Evolutionary conservation across 1,139 yeast genomes (phyloP).

Genomic region (Candida pseudoviswanathii): DNA sequence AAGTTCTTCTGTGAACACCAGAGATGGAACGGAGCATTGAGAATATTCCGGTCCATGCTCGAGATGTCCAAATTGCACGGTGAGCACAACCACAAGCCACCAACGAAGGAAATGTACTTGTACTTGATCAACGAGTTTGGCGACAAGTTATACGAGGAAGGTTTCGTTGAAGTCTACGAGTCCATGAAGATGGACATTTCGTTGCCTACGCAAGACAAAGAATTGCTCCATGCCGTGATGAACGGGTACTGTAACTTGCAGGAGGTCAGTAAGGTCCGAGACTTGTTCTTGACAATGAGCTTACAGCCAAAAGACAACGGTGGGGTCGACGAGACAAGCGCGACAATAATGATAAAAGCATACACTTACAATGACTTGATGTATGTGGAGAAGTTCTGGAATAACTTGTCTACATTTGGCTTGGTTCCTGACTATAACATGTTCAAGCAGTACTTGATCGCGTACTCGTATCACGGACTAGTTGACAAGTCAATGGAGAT

Average conservation of each 20-base stretch:
- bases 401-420: conserved; percentile 55
- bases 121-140: conserved; percentile 67
- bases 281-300: conserved; percentile 60
- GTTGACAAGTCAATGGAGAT: conserved; percentile 59
- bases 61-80: conserved; percentile 59
- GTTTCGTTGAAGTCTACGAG: conserved; percentile 67
- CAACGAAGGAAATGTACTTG: conserved; percentile 69
- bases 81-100: conserved; percentile 44
- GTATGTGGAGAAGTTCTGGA: conserved; percentile 67
- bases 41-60: conserved; percentile 65
- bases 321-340: conserved; percentile 69
- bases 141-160: conserved; percentile 60
- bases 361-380: conserved; percentile 60
- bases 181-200: conserved; percentile 66
- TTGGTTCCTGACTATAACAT: conserved; percentile 58
- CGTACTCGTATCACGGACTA: conserved; percentile 72
- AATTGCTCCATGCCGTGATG: conserved; percentile 62
- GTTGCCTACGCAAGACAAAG: conserved; percentile 56
- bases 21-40: conserved; percentile 65
- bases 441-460: conserved; percentile 65
- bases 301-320: conserved; percentile 50
- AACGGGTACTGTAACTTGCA: conserved; percentile 68
- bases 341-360: conserved; percentile 72
- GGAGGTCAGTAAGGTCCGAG: conserved; percentile 61
- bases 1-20: conserved; percentile 57